Evolutionary conservation across 345 rosid genomes (phyloP).

Genomic region (Toxicodendron radicans): DNA sequence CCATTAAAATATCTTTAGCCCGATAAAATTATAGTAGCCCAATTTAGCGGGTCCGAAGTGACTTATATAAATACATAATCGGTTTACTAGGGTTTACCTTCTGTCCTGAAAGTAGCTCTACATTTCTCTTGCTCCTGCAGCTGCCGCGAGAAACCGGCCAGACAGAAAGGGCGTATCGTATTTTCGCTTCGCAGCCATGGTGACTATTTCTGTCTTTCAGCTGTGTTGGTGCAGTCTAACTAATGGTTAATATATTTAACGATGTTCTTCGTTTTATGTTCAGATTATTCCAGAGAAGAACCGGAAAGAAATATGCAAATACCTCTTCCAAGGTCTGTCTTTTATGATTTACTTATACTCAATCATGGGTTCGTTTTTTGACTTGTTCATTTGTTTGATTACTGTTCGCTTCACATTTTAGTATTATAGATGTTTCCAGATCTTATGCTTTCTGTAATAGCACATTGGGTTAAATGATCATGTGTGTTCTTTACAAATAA

Average conservation of each 20-base stretch:
- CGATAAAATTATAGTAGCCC: not conserved
- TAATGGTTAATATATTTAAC: not conserved
- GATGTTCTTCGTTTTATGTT: not conserved
- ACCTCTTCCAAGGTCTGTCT: constrained; percentile 52
- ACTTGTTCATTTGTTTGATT: not conserved
- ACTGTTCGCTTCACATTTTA: not conserved
- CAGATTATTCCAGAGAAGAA: constrained; percentile 30
- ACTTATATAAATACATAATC: not conserved
- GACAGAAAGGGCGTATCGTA: not conserved
- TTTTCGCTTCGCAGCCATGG: constrained; percentile 14
- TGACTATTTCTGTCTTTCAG: not conserved
- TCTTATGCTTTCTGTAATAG: not conserved
- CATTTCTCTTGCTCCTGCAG: not conserved
- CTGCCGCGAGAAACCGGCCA: not conserved
- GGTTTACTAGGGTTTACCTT: constrained; percentile 9
- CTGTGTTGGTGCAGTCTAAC: not conserved
- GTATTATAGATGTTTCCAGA: not conserved
- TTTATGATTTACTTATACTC: not conserved
- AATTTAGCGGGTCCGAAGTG: not conserved
- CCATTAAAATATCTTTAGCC: not conserved
- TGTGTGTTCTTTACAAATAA: not conserved
- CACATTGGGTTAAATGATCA: not conserved
- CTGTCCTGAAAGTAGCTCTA: not conserved
- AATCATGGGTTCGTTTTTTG: not conserved
- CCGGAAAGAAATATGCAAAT: constrained; percentile 48